Conservation (phyloP, 768 basidiomycete species). For the Serendipita sp. region DNA sequence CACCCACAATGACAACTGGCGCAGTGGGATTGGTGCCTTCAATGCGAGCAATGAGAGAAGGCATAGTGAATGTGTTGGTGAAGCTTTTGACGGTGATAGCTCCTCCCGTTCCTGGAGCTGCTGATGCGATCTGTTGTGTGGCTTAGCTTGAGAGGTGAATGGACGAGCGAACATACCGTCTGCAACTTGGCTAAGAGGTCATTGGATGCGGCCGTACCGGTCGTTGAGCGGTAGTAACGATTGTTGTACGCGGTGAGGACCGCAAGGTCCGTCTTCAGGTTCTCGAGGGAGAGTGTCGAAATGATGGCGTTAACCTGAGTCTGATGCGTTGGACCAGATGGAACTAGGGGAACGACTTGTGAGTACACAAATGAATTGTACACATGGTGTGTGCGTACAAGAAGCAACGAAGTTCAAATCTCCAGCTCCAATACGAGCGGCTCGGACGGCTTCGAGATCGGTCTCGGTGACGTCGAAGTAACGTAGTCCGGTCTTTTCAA, state of each 20-base stretch:
- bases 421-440: not conserved
- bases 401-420: not conserved
- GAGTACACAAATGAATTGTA: not conserved
- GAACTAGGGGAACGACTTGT: not conserved
- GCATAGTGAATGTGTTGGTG: slow-evolving; percentile 15
- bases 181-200: not conserved
- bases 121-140: not conserved
- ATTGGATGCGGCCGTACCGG: not conserved
- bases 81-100: slow-evolving; percentile 16
- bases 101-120: not conserved
- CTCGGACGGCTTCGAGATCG: not conserved
- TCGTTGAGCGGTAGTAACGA: slow-evolving; percentile 9
- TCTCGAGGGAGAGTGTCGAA: slow-evolving; percentile 5
- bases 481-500: not conserved
- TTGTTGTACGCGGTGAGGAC: slow-evolving; percentile 9
- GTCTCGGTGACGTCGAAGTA: slow-evolving; percentile 9
- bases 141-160: not conserved
- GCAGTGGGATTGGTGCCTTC: slow-evolving; percentile 12
- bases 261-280: slow-evolving; percentile 6
- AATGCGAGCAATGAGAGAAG: slow-evolving; percentile 18
- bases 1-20: slow-evolving; percentile 12
- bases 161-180: not conserved
- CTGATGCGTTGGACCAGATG: slow-evolving; percentile 9
- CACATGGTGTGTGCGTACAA: not conserved
- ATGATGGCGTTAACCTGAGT: slow-evolving; percentile 4